Evolutionary conservation across 352 stramenopile species (phyloP).

Genomic region (Lagenidium giganteum): DNA sequence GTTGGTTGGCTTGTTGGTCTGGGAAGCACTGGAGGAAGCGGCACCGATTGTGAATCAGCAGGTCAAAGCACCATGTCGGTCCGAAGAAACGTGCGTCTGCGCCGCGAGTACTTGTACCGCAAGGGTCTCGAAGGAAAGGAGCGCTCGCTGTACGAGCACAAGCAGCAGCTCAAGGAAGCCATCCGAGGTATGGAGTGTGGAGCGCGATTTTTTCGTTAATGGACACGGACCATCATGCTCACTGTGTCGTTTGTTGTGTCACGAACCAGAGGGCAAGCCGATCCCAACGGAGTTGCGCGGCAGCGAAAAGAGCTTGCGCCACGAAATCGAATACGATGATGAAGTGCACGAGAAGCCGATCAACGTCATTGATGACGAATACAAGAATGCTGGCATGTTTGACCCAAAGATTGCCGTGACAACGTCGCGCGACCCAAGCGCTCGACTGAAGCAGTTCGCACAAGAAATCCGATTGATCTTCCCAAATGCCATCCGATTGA

Average conservation of each 20-base stretch:
- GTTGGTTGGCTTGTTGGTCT: slow-evolving; percentile 6
- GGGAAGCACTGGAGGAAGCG: no score
- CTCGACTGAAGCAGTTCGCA: slow-evolving; percentile 99
- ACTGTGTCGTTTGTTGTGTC: slow-evolving; percentile 1
- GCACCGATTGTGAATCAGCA: no score
- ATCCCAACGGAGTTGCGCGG: slow-evolving; percentile 97
- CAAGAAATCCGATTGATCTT: slow-evolving; percentile 99
- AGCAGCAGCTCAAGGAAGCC: slow-evolving; percentile 95
- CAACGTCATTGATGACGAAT: slow-evolving; percentile 98
- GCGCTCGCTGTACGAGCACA: slow-evolving; percentile 95
- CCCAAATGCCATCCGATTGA: slow-evolving; percentile 97
- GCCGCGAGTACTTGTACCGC: slow-evolving; percentile 99
- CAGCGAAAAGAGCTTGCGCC: slow-evolving; percentile 89
- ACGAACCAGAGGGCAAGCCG: slow-evolving; percentile 79
- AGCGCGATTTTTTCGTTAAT: neutral
- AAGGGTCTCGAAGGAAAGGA: slow-evolving; percentile 97
- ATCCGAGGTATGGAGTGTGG: slow-evolving; percentile 43
- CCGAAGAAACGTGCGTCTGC: slow-evolving; percentile 94
- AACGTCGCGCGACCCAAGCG: slow-evolving; percentile 95
- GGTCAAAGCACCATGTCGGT: slow-evolving; percentile 68
- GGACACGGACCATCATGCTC: neutral
- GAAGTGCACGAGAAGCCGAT: slow-evolving; percentile 83
- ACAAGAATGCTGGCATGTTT: slow-evolving; percentile 95
- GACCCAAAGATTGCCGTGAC: slow-evolving; percentile 98
- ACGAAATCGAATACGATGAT: slow-evolving; percentile 92